Conservation (phyloP, 768 basidiomycete genomes). For the Butyriboletus loyo region DNA sequence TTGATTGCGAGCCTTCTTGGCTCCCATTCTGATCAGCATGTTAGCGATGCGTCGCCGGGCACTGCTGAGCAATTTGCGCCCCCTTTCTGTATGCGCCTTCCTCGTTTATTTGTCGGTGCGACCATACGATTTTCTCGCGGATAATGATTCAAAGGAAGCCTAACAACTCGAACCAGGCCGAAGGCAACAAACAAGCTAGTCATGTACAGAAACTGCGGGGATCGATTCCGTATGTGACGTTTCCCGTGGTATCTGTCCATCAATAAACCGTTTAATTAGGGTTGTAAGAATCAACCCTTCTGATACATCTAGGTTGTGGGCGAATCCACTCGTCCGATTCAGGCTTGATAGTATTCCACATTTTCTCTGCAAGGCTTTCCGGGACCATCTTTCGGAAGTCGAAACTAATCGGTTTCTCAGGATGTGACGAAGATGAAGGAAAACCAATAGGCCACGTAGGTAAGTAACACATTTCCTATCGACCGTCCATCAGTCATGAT, state of each 20-base stretch:
- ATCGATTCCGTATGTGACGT: not conserved
- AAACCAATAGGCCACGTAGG: too few relatives aligned
- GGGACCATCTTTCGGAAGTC: not conserved
- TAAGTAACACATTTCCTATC: constrained; percentile 27
- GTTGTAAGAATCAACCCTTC: constrained; percentile 5
- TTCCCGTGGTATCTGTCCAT: too few relatives aligned
- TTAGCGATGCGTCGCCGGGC: too few relatives aligned
- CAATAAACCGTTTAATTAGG: too few relatives aligned
- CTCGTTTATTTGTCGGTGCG: too few relatives aligned
- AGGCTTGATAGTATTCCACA: not conserved
- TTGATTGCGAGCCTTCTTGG: not conserved
- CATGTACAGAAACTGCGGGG: not conserved
- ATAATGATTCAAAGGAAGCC: too few relatives aligned
- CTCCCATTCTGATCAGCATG: not conserved
- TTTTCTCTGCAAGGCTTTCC: not conserved
- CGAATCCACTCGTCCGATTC: too few relatives aligned
- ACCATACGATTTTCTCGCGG: too few relatives aligned
- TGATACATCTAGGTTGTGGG: too few relatives aligned
- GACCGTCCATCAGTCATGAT: not conserved
- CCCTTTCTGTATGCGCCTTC: too few relatives aligned
- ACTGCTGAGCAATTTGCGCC: too few relatives aligned
- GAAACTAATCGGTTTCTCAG: not conserved
- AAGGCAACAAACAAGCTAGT: not conserved
- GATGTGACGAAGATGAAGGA: not conserved
- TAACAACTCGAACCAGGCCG: too few relatives aligned